phyloP scores from a whole-genome alignment of 805 yeast species.

The Candida suzukii region DNA sequence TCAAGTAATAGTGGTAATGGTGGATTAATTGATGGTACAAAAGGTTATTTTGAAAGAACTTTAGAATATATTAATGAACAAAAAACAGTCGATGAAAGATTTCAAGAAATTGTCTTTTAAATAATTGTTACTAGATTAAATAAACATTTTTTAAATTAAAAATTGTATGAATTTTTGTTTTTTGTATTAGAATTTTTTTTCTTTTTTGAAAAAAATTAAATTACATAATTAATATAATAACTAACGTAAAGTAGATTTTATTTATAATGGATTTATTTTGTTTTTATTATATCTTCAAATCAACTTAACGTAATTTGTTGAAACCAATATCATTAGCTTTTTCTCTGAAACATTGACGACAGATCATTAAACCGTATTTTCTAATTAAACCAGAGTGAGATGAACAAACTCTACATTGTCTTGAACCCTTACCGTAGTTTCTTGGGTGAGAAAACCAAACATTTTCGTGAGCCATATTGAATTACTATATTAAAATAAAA shows the following conservation, averaged over 20 bases:
- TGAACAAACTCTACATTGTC: constrained; percentile 99
- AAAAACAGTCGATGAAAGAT: constrained; percentile 62
- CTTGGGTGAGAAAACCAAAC: constrained; percentile 99
- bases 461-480: constrained; percentile 99
- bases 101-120: constrained; percentile 24
- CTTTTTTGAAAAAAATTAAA: too few species aligned
- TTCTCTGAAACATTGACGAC: constrained; percentile 99
- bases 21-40: constrained; percentile 25
- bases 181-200: too few species aligned
- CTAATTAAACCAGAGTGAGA: constrained; percentile 99
- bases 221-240: too few species aligned
- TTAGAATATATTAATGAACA: constrained; percentile 64
- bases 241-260: neutral
- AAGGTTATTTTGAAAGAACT: constrained; percentile 63
- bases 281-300: neutral
- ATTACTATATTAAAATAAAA: constrained; percentile 1
- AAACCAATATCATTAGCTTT: constrained; percentile 98
- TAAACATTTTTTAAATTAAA: too few species aligned
- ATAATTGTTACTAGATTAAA: too few species aligned
- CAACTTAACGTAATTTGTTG: constrained; percentile 90
- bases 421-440: constrained; percentile 99
- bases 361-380: constrained; percentile 98
- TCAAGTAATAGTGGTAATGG: constrained; percentile 4
- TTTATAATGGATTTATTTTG: neutral
- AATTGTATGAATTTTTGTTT: neutral